A percentile compares a stretch with the other conserved stretches of the same genome.
Conservation (phyloP, 1,139 yeast genomes). For the Sporopachydermia cereana region DNA sequence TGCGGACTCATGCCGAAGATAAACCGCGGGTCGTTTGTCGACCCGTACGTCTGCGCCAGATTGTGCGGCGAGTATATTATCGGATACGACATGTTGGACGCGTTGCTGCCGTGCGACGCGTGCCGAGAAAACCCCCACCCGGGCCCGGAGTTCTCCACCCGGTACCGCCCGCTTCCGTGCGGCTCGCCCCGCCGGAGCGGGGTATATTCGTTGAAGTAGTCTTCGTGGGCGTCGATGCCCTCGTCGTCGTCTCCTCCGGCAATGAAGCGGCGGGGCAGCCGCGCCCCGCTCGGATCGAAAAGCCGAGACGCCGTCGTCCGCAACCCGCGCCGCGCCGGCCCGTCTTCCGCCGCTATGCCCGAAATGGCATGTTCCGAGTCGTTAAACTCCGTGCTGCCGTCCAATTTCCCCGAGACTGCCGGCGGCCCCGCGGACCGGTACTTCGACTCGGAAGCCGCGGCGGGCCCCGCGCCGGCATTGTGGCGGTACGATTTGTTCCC, state of each 20-base stretch:
- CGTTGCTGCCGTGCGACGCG: conserved; percentile 3
- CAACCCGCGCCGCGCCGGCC: conserved; percentile 12
- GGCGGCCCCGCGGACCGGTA: no score
- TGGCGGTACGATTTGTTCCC: no score
- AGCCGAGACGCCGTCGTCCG: conserved; percentile 62
- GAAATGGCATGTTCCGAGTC: no score
- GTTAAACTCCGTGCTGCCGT: no score
- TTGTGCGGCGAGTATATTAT: conserved; percentile 39
- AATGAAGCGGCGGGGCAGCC: conserved; percentile 42
- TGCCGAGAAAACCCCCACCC: conserved; percentile 1
- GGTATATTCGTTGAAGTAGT: conserved; percentile 22
- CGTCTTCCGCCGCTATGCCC: no score
- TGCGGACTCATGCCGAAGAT: conserved; percentile 2
- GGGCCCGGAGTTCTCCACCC: not conserved
- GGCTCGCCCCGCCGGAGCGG: conserved; percentile 17
- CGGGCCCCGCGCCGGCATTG: no score
- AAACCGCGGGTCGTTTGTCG: not conserved
- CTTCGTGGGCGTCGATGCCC: conserved; percentile 19
- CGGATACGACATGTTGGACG: not conserved
- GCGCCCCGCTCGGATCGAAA: conserved; percentile 61
- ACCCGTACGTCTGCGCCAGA: conserved; percentile 16
- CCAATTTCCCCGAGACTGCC: no score
- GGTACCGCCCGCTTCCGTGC: not conserved
- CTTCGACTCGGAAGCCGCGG: no score
- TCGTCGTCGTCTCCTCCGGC: conserved; percentile 17